Evolutionary conservation across 2,329 filamentous ascomycete species (phyloP).

Genomic region (Zasmidium cellare): DNA sequence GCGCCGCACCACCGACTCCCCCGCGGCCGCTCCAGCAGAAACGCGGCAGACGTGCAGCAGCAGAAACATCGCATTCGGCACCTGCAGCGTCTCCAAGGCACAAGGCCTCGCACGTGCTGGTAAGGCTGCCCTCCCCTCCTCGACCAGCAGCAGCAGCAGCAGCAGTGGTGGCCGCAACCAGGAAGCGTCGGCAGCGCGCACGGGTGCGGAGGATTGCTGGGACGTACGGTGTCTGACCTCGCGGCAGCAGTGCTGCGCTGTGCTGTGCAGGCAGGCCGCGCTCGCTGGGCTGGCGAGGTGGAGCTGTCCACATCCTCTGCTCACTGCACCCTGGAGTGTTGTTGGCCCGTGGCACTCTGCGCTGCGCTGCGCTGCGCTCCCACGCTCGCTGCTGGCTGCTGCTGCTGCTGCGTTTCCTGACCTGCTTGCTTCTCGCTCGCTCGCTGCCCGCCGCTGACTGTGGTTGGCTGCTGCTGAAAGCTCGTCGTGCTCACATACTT

Average conservation of each 20-base stretch:
- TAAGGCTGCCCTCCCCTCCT: not conserved
- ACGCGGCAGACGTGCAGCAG: no score
- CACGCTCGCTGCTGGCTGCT: not conserved
- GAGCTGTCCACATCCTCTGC: not conserved
- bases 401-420: no score
- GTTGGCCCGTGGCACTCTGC: not conserved
- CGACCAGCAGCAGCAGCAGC: not conserved
- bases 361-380: not conserved
- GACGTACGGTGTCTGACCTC: not conserved
- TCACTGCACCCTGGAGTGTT: not conserved
- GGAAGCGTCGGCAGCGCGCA: not conserved
- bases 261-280: not conserved
- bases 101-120: conserved; percentile 3
- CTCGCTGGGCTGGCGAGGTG: not conserved
- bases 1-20: not conserved
- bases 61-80: not conserved
- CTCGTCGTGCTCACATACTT: not conserved
- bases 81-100: not conserved
- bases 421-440: no score
- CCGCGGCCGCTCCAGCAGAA: not conserved
- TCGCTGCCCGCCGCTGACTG: not conserved
- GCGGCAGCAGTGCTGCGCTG: not conserved
- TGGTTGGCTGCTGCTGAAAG: not conserved
- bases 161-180: not conserved
- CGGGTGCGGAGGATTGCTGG: no score